Evolutionary conservation across 2,329 filamentous ascomycete genomes (phyloP).

Genomic region (Aspergillus fischeri): DNA sequence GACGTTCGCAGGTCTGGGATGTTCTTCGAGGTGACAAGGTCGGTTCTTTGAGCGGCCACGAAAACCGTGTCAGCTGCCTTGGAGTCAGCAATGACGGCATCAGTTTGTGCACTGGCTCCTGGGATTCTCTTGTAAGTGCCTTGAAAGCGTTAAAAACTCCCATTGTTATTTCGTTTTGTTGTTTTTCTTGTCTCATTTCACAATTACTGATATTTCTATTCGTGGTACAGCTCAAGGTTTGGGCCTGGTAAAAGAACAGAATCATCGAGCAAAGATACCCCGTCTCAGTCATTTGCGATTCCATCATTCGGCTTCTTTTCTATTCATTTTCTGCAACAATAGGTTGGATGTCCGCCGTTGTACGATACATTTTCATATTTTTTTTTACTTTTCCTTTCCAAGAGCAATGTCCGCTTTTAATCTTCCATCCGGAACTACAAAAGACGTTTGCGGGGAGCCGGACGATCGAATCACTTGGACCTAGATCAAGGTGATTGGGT

Average conservation of each 20-base stretch:
- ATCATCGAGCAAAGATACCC: constrained; percentile 32
- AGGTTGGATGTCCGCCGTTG: constrained; percentile 35
- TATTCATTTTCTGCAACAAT: constrained; percentile 31
- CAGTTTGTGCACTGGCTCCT: constrained; percentile 98
- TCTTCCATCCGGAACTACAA: constrained; percentile 20
- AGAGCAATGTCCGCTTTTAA: constrained; percentile 17
- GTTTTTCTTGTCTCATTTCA: not conserved
- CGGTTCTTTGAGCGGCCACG: constrained; percentile 91
- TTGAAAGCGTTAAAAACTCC: not conserved
- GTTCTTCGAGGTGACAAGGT: constrained; percentile 95
- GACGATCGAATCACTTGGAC: not conserved
- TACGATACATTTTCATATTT: constrained; percentile 43
- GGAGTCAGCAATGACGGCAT: constrained; percentile 99
- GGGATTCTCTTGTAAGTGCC: constrained; percentile 89
- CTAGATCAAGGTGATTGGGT: not conserved
- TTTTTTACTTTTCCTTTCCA: constrained; percentile 13
- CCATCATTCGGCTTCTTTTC: constrained; percentile 33
- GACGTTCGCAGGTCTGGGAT: constrained; percentile 78
- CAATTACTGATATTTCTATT: not conserved
- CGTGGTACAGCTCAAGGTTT: constrained; percentile 69
- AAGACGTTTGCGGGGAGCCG: constrained; percentile 4
- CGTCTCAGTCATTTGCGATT: constrained; percentile 33
- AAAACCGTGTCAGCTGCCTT: constrained; percentile 97
- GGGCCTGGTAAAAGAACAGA: constrained; percentile 63
- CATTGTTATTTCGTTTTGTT: too few relatives aligned